Evolutionary conservation across 2,329 filamentous ascomycete genomes (phyloP), one percentile per base, ranked within the genome.

Genomic region (Monosporascus ibericus): DNA sequence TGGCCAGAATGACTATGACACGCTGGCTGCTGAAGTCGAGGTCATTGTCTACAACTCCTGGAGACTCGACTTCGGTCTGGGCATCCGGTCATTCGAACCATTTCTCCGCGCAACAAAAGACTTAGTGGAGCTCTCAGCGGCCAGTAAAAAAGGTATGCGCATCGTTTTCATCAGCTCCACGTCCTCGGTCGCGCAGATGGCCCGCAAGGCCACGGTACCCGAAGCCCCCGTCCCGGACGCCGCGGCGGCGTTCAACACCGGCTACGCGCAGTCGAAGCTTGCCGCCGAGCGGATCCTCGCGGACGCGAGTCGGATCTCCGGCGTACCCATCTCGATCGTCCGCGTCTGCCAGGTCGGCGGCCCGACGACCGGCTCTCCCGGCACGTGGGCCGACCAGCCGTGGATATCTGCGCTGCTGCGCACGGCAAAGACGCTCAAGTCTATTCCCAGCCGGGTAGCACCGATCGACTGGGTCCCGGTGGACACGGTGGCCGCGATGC

Each of bases 231-330:
- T 60, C 3, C 40, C 51, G 7, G 56, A 59, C 44, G n/a, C 50
- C 5, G 22, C 46, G 9, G 55, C 58, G 3, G 48, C 58, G 3
- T 4, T 55, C 17, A 37, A 56, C 38, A 56, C 44, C 1, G 62
- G 62, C 3, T 63, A 65, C 39, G 62, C 34, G 3, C 58, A 60
- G 38, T 63, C 60, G 6, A 64, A 64, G 25, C 42, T 59, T 0
- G 58, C 53, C 0, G 57, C 56, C 1, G 59, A 64, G 49, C 20
- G 55, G 9, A 60, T 63, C 9, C 49, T 64, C 1, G 27, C 34
- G 0, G 34, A 53, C 3, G 61, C 54, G 3, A 44, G 14, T 5
- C 36, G 24, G 6, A 24, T 42, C 15, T 54, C 18, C 4, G 52
- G 54, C 0, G 37, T 63, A 8, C 58, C 54, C 8, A 55, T 62